phyloP scores from a whole-genome alignment of 345 rosid genomes.

The Boechera stricta region DNA sequence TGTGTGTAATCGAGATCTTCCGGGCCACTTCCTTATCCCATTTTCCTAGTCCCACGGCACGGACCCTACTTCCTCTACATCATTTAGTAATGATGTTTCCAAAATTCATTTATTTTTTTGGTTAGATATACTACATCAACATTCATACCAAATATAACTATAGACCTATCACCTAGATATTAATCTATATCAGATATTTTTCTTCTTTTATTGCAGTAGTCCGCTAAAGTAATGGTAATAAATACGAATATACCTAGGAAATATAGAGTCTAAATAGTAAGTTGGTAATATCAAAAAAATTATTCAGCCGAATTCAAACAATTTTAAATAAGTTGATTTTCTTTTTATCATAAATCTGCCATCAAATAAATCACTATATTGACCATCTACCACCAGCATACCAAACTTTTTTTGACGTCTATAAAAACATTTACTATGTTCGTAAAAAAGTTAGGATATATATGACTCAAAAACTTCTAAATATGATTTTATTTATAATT shows the following conservation, averaged over 20 bases:
- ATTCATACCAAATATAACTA: background rate
- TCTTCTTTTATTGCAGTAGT: background rate
- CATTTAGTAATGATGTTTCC: background rate
- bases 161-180: background rate
- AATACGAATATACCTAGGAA: background rate
- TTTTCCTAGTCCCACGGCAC: background rate
- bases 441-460: too few relatives aligned
- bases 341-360: too few relatives aligned
- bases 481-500: too few relatives aligned
- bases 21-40: slow-evolving; percentile 21
- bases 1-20: slow-evolving; percentile 17
- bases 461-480: too few relatives aligned
- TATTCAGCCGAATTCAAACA: background rate
- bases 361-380: too few relatives aligned
- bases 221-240: background rate
- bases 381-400: background rate
- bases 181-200: background rate
- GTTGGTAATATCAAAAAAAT: too few relatives aligned
- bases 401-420: too few relatives aligned
- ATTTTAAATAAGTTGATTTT: too few relatives aligned
- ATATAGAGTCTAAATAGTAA: background rate
- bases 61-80: slow-evolving; percentile 16
- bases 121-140: slow-evolving; percentile 25
- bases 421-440: too few relatives aligned
- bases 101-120: slow-evolving; percentile 7